phyloP scores from a whole-genome alignment of 495 filamentous ascomycete genomes.

The Pyronema domesticum region DNA sequence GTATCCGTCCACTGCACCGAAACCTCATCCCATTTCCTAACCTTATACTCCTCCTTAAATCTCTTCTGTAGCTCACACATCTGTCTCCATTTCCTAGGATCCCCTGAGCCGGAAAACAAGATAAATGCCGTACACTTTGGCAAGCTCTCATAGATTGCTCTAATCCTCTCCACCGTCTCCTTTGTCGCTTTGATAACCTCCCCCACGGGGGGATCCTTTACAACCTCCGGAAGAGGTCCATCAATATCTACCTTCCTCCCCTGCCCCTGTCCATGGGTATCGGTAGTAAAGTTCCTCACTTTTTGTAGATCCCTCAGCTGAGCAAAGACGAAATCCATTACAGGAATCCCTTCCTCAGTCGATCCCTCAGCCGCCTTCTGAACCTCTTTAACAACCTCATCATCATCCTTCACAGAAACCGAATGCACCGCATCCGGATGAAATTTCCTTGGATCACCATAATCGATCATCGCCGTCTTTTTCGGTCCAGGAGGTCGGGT shows the following conservation, averaged over 20 bases:
- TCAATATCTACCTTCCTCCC: neutral
- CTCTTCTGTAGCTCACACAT: conserved; percentile 54
- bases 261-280: neutral
- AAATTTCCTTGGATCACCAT: conserved; percentile 60
- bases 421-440: conserved; percentile 51
- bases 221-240: conserved; percentile 1
- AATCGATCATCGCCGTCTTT: conserved; percentile 71
- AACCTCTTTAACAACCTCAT: conserved; percentile 53
- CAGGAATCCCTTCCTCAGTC: conserved; percentile 42
- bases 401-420: conserved; percentile 58
- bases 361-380: conserved; percentile 49
- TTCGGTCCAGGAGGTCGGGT: conserved; percentile 42
- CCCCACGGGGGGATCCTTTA: neutral
- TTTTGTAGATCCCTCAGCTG: conserved; percentile 72
- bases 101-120: conserved; percentile 75
- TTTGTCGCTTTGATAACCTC: conserved; percentile 31
- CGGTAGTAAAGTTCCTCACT: conserved; percentile 19
- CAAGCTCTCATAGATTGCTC: conserved; percentile 51
- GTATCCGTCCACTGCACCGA: conserved; percentile 78
- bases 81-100: conserved; percentile 59
- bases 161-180: conserved; percentile 39
- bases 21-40: conserved; percentile 73
- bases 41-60: conserved; percentile 58
- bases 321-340: conserved; percentile 79
- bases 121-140: conserved; percentile 74